Conservation (phyloP, 2,329 filamentous ascomycete species). For the Seiridium cupressi region DNA sequence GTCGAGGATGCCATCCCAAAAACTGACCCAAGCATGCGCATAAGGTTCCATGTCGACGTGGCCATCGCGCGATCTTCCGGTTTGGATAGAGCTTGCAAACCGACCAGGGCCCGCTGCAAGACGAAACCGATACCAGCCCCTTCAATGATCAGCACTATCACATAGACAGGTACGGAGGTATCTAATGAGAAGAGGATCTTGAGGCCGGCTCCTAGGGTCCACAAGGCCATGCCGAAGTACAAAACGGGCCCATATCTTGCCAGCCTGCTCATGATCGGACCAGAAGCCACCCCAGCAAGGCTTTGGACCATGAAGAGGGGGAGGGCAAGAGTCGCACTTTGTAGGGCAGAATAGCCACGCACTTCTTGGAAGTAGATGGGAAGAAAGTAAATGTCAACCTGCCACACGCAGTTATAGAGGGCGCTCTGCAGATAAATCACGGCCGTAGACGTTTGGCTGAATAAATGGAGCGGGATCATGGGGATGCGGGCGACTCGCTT, state of each 20-base stretch:
- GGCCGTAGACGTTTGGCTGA: constrained; percentile 12
- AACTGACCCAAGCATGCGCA: constrained; percentile 22
- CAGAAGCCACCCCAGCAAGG: constrained; percentile 16
- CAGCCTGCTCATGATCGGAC: constrained; percentile 19
- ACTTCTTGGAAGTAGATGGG: constrained; percentile 25
- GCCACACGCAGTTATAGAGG: constrained; percentile 50
- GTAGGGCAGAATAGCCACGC: constrained; percentile 18
- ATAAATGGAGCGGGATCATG: constrained; percentile 17
- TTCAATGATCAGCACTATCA: constrained; percentile 21
- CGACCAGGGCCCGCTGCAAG: constrained; percentile 26
- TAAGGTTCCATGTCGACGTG: constrained; percentile 24
- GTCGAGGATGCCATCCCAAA: constrained; percentile 19
- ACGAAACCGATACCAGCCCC: constrained; percentile 24
- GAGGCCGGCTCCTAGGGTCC: constrained; percentile 22
- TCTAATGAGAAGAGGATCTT: constrained; percentile 21
- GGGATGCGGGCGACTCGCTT: constrained; percentile 16
- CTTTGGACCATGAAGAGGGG: constrained; percentile 22
- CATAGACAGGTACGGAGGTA: constrained; percentile 16
- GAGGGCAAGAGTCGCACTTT: constrained; percentile 21
- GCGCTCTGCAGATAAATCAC: constrained; percentile 25
- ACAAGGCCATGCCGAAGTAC: constrained; percentile 18
- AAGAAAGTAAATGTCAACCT: constrained; percentile 36
- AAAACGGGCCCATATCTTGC: constrained; percentile 18
- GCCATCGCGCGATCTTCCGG: constrained; percentile 24
- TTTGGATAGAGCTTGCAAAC: constrained; percentile 21